A percentile compares a stretch with the other conserved stretches of the same genome.
Conservation (phyloP, 2,329 filamentous ascomycete genomes). For the Hymenoscyphus fraxineus region DNA sequence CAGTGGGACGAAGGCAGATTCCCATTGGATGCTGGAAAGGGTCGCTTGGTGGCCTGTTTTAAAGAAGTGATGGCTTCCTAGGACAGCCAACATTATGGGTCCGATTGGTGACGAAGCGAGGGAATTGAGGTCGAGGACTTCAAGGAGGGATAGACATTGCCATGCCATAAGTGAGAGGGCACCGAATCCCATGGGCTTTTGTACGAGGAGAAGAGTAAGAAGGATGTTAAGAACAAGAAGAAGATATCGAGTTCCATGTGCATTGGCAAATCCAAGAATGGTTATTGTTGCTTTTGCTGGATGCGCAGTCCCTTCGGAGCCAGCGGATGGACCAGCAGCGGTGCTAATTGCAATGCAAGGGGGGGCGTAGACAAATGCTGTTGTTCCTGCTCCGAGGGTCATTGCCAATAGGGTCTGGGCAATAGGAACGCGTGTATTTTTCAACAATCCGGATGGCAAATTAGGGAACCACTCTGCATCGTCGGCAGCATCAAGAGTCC, state of each 20-base stretch:
- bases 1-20: slow-evolving; percentile 86
- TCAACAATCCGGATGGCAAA: slow-evolving; percentile 58
- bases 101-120: slow-evolving; percentile 70
- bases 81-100: slow-evolving; percentile 77
- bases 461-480: slow-evolving; percentile 74
- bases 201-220: slow-evolving; percentile 71
- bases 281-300: slow-evolving; percentile 56
- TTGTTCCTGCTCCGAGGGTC: slow-evolving; percentile 77
- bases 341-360: slow-evolving; percentile 73
- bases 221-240: slow-evolving; percentile 77
- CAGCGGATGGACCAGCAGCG: slow-evolving; percentile 30
- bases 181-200: slow-evolving; percentile 92
- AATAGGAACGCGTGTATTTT: slow-evolving; percentile 69
- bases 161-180: slow-evolving; percentile 78
- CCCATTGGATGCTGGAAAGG: slow-evolving; percentile 89
- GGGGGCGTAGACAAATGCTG: slow-evolving; percentile 80
- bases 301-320: slow-evolving; percentile 22
- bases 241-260: slow-evolving; percentile 87
- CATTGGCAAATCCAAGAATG: slow-evolving; percentile 86
- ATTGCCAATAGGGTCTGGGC: slow-evolving; percentile 79
- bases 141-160: slow-evolving; percentile 78
- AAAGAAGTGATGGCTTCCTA: slow-evolving; percentile 94
- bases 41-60: slow-evolving; percentile 95
- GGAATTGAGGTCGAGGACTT: slow-evolving; percentile 58
- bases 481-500: slow-evolving; percentile 85